phyloP scores from a whole-genome alignment of 2,329 filamentous ascomycete genomes.

The Fusarium lyarnte region DNA sequence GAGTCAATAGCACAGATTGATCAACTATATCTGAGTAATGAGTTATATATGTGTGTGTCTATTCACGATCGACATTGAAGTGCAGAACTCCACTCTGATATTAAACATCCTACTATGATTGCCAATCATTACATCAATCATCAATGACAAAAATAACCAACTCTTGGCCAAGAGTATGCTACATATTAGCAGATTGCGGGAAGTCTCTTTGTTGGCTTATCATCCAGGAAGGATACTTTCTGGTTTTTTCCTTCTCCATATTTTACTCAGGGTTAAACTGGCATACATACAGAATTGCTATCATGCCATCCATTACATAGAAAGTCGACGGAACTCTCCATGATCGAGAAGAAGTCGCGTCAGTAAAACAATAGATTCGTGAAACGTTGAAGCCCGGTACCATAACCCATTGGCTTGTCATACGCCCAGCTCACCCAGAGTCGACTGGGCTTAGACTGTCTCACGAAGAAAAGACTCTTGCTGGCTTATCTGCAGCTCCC shows the following conservation, averaged over 20 bases:
- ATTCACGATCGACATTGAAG: background rate
- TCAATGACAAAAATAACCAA: slow-evolving; percentile 14
- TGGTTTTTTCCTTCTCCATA: slow-evolving; percentile 1
- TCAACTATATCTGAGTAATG: background rate
- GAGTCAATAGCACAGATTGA: slow-evolving; percentile 3
- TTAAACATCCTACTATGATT: background rate
- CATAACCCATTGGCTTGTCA: slow-evolving; percentile 12
- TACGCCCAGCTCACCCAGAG: slow-evolving; percentile 13
- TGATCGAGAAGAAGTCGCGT: slow-evolving; percentile 1
- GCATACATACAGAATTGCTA: background rate
- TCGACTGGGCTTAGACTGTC: slow-evolving; percentile 2
- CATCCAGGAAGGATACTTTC: background rate
- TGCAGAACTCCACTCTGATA: slow-evolving; percentile 1
- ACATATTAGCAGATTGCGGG: background rate
- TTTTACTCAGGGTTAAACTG: background rate
- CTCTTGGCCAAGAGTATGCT: slow-evolving; percentile 5
- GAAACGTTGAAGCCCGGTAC: slow-evolving; percentile 28
- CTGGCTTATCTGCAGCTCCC: background rate
- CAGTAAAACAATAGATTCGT: slow-evolving; percentile 14
- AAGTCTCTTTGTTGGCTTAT: background rate
- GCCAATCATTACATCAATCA: slow-evolving; percentile 2
- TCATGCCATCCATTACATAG: background rate
- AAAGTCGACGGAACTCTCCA: background rate
- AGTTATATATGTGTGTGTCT: background rate
- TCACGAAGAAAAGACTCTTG: background rate